These are phyloP conservation scores for Aspergillus leporis DNA, from an alignment of 495 filamentous ascomycete species.

Conservation along the genomic window DNA sequence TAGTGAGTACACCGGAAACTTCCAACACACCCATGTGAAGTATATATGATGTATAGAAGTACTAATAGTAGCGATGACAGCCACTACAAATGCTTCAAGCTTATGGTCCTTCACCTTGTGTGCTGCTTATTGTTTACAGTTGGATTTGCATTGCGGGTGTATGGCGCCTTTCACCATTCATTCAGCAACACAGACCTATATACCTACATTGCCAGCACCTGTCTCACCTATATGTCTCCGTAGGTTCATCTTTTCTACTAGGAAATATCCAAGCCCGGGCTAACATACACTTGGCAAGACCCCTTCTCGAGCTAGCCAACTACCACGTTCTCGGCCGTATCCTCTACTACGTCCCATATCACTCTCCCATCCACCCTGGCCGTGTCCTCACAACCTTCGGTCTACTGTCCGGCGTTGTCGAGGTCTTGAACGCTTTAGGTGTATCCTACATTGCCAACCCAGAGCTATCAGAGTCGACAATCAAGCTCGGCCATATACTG, in stretches of 20 bases:
- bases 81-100: conserved; percentile 35
- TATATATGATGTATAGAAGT: neutral
- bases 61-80: conserved; percentile 2
- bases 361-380: conserved; percentile 64
- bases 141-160: conserved; percentile 53
- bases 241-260: conserved; percentile 33
- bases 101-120: conserved; percentile 42
- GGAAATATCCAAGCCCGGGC: neutral
- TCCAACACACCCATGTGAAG: too few species aligned
- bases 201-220: conserved; percentile 53
- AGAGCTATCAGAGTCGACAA: conserved; percentile 33
- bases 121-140: conserved; percentile 35
- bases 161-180: conserved; percentile 33
- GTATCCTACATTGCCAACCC: conserved; percentile 55
- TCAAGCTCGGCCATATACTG: conserved; percentile 47
- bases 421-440: conserved; percentile 60
- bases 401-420: conserved; percentile 58
- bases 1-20: conserved; percentile 52
- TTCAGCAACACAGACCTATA: conserved; percentile 44
- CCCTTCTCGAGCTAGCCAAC: conserved; percentile 64
- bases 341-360: conserved; percentile 68
- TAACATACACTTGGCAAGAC: conserved; percentile 32
- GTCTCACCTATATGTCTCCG: conserved; percentile 55
- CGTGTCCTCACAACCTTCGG: conserved; percentile 64
- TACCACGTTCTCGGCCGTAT: conserved; percentile 68